phyloP scores from a whole-genome alignment of 768 basidiomycete species.

The Tricholoma sp. region DNA sequence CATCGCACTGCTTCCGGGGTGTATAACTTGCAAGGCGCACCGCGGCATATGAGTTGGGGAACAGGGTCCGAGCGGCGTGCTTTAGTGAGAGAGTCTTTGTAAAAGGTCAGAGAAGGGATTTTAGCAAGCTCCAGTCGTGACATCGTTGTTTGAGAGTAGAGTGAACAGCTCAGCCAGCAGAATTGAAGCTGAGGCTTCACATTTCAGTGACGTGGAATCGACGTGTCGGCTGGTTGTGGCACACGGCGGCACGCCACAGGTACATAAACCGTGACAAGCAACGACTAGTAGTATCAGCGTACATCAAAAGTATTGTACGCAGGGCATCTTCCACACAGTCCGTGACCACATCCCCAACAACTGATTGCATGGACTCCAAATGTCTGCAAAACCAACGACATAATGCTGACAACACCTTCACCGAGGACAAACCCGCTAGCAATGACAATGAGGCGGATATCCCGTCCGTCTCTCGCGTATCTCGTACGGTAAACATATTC shows the following conservation, averaged over 20 bases:
- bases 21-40: constrained; percentile 71
- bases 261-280: not conserved
- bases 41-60: constrained; percentile 76
- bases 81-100: constrained; percentile 59
- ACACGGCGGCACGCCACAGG: too few species aligned
- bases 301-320: constrained; percentile 12
- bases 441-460: constrained; percentile 77
- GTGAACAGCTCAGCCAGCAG: not conserved
- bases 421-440: constrained; percentile 96
- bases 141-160: constrained; percentile 31
- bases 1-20: constrained; percentile 86
- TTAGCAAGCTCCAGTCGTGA: constrained; percentile 67
- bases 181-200: too few species aligned
- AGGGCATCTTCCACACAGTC: constrained; percentile 68
- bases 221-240: constrained; percentile 17
- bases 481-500: constrained; percentile 65
- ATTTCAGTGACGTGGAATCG: constrained; percentile 30
- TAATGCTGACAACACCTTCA: constrained; percentile 85
- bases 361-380: constrained; percentile 70
- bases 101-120: constrained; percentile 76
- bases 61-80: constrained; percentile 65
- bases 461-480: constrained; percentile 45
- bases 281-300: constrained; percentile 2
- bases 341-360: constrained; percentile 84
- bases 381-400: constrained; percentile 70